Conservation (phyloP, 176 grass and related monocot species). For the Tillandsia fasciculata region DNA sequence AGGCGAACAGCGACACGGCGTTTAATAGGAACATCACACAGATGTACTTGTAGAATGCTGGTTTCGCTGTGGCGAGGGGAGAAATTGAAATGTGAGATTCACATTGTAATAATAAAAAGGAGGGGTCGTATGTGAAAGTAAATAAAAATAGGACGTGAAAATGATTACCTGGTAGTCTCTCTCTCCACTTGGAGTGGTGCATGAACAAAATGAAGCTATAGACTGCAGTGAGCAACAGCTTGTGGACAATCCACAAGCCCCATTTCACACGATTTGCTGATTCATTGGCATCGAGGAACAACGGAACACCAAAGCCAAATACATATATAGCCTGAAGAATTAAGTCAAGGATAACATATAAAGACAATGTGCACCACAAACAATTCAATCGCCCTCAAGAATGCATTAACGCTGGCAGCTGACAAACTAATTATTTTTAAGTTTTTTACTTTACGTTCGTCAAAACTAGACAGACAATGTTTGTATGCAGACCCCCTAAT, state of each 20-base stretch:
- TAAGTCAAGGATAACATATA: conserved; percentile 16
- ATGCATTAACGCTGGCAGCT: neutral
- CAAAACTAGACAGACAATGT: no score
- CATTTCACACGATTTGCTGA: conserved; percentile 71
- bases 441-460: no score
- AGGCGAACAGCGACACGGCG: conserved; percentile 61
- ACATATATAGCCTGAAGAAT: conserved; percentile 78
- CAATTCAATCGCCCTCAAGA: neutral
- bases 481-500: no score
- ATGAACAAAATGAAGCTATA: conserved; percentile 85
- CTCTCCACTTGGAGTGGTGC: conserved; percentile 96
- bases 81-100: conserved; percentile 18
- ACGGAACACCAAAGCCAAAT: conserved; percentile 70
- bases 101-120: neutral
- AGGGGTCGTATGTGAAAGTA: neutral
- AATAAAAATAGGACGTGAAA: neutral
- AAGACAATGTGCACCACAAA: neutral
- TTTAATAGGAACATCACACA: conserved; percentile 84
- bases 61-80: conserved; percentile 64
- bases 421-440: no score
- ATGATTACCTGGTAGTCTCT: conserved; percentile 72
- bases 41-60: conserved; percentile 88
- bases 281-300: conserved; percentile 67
- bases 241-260: conserved; percentile 80
- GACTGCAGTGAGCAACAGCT: conserved; percentile 77